These are phyloP conservation scores for Didymella exigua DNA, from an alignment of 2,329 filamentous ascomycete species.

Conservation along the genomic window DNA sequence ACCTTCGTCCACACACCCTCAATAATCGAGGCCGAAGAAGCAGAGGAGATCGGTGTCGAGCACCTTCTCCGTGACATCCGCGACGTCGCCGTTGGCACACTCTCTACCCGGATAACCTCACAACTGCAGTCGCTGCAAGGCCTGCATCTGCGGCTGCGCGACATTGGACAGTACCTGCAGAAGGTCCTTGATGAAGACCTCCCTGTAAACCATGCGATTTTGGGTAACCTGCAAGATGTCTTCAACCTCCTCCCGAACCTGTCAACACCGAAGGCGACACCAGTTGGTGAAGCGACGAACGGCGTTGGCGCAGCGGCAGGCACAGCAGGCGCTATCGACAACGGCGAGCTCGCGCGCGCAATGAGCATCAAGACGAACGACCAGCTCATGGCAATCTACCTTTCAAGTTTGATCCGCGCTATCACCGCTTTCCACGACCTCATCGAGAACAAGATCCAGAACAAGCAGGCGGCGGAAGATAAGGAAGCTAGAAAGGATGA, in stretches of 20 bases:
- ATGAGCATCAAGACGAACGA: conserved; percentile 99
- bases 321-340: conserved; percentile 57
- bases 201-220: conserved; percentile 94
- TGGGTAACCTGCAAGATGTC: conserved; percentile 98
- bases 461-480: conserved; percentile 94
- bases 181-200: conserved; percentile 93
- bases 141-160: conserved; percentile 88
- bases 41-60: conserved; percentile 98
- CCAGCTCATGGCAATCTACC: conserved; percentile 97
- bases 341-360: conserved; percentile 87
- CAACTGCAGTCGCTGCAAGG: conserved; percentile 97
- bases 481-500: conserved; percentile 74
- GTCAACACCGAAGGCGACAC: conserved; percentile 73
- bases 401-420: conserved; percentile 93
- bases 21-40: conserved; percentile 98
- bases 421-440: conserved; percentile 99
- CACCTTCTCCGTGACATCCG: conserved; percentile 97
- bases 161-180: conserved; percentile 93
- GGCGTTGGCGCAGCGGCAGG: conserved; percentile 57
- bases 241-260: conserved; percentile 98
- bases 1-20: conserved; percentile 98
- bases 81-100: conserved; percentile 94
- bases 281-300: conserved; percentile 53
- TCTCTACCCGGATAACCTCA: conserved; percentile 95
- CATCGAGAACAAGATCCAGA: conserved; percentile 99